Evolutionary conservation across 139 green algal species (phyloP), one percentile per base, ranked within the genome.

Genomic region (Chlorella sp.): DNA sequence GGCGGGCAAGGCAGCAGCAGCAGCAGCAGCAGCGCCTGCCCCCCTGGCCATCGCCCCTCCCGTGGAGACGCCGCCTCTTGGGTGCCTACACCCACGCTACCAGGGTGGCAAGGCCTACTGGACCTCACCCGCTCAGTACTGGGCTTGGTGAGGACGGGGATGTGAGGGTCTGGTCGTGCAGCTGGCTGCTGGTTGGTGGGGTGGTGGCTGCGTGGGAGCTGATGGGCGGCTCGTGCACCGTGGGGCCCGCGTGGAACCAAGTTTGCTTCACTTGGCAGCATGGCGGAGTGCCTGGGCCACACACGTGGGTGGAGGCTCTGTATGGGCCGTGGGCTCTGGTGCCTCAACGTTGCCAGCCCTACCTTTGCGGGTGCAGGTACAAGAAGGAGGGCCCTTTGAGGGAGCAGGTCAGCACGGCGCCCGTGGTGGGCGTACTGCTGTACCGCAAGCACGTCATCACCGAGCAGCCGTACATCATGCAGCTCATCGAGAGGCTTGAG

Each of bases 381-480:
- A 35, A 35, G n/a, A 64, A 59, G 60, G 2, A 80, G 3, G 80
- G 80, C 0, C 76, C 80, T 26, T 66, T 86, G 70, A 33, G 61
- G 31, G 34, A 76, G 70, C 33, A 74, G 50, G 42, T 66, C 74
- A 17, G 42, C 3, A 70, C 71, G 49, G 89, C 89, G 1, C 92
- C 93, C 22, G 81, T 88, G 49, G 94, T 97, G 35, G 95, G 82
- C 2, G 79, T 98, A 55, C 86, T 99, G 75, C 85, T 99, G 72
- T 99, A 98, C 85, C 86, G 95, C 74, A 99, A 99, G 84, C 95
- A 99, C 79, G 95, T 99, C 64, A 96, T 99, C 70, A 99, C 94
- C 2, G 76, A 87, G 61, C 84, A 91, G 80, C 62, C 55, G 63
- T 97, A 98, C 86, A 91, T 98, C 61, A 33, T 59, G 3, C 81